phyloP scores from a whole-genome alignment of 1,284 basidiomycete species.

The Moesziomyces parantarcticus region DNA sequence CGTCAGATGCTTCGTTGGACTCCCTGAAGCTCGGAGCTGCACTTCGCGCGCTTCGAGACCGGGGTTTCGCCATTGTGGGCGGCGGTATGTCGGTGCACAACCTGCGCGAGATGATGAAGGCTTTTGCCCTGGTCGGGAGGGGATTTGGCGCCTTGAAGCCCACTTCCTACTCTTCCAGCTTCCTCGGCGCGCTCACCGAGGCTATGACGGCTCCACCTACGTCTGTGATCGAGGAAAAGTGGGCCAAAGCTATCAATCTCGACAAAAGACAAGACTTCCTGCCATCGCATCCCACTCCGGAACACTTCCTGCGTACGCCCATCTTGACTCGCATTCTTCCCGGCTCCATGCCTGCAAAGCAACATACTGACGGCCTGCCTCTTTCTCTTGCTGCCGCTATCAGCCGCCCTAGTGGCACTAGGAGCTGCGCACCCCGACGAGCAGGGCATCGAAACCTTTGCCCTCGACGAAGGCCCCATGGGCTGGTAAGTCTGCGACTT shows the following conservation, averaged over 20 bases:
- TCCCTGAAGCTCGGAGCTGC: conserved; percentile 69
- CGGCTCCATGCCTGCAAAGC: too few relatives aligned
- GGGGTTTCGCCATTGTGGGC: conserved; percentile 52
- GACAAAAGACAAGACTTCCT: conserved; percentile 29
- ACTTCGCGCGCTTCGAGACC: conserved; percentile 64
- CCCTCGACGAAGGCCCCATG: conserved; percentile 45
- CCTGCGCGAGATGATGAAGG: conserved; percentile 42
- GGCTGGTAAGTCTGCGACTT: conserved; percentile 47
- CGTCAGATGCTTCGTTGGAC: conserved; percentile 56
- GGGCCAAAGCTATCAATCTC: conserved; percentile 32
- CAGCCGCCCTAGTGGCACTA: conserved; percentile 39
- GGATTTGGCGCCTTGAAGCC: conserved; percentile 3
- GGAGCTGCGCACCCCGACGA: conserved; percentile 42
- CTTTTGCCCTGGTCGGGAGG: conserved; percentile 15
- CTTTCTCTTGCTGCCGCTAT: too few relatives aligned
- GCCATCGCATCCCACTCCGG: conserved; percentile 42
- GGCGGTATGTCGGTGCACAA: conserved; percentile 61
- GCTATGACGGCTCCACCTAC: conserved; percentile 30
- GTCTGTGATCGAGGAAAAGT: conserved; percentile 16
- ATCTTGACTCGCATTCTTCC: not conserved
- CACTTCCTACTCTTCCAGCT: conserved; percentile 21
- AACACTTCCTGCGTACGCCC: conserved; percentile 52
- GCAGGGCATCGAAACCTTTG: conserved; percentile 30
- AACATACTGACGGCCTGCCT: not conserved
- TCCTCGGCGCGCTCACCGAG: conserved; percentile 34